phyloP scores from a whole-genome alignment of 2,329 filamentous ascomycete genomes.

The Penicillium aurantiogriseum region DNA sequence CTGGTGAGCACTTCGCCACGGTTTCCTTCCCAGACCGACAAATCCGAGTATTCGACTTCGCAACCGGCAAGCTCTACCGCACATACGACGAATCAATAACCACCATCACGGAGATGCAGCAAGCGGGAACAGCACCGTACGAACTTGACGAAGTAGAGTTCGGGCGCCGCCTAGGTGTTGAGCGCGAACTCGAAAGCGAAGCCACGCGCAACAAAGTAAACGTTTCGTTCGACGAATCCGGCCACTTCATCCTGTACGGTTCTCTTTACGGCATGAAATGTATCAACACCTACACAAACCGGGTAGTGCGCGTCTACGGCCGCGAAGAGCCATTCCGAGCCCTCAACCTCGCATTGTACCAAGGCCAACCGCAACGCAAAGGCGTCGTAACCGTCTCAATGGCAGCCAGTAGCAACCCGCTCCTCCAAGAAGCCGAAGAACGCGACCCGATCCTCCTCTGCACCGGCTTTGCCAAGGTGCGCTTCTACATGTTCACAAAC shows the following conservation, averaged over 20 bases:
- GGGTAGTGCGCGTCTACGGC: conserved; percentile 84
- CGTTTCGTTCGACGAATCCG: conserved; percentile 92
- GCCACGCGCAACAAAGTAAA: conserved; percentile 70
- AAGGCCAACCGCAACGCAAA: conserved; percentile 93
- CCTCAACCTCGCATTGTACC: conserved; percentile 81
- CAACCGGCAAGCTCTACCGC: conserved; percentile 79
- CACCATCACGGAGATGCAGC: conserved; percentile 90
- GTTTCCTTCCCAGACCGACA: conserved; percentile 93
- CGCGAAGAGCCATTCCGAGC: conserved; percentile 85
- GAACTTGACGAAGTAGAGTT: conserved; percentile 91
- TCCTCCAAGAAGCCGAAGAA: conserved; percentile 86
- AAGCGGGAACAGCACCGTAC: conserved; percentile 78
- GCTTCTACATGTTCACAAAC: conserved; percentile 98
- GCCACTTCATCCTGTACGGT: conserved; percentile 91
- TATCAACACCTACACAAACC: conserved; percentile 91
- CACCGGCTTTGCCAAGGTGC: conserved; percentile 80
- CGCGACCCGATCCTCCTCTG: conserved; percentile 84
- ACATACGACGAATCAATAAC: conserved; percentile 93
- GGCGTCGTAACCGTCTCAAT: conserved; percentile 91
- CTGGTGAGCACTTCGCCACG: conserved; percentile 79
- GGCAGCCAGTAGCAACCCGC: conserved; percentile 90
- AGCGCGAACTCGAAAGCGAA: conserved; percentile 77
- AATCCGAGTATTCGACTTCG: conserved; percentile 90
- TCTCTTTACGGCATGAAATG: conserved; percentile 92
- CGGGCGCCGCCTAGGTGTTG: conserved; percentile 78